Percentiles rank a stretch among this genome's conserved stretches.
Conservation (phyloP, 768 basidiomycete species). For the Arthromyces matolae region DNA sequence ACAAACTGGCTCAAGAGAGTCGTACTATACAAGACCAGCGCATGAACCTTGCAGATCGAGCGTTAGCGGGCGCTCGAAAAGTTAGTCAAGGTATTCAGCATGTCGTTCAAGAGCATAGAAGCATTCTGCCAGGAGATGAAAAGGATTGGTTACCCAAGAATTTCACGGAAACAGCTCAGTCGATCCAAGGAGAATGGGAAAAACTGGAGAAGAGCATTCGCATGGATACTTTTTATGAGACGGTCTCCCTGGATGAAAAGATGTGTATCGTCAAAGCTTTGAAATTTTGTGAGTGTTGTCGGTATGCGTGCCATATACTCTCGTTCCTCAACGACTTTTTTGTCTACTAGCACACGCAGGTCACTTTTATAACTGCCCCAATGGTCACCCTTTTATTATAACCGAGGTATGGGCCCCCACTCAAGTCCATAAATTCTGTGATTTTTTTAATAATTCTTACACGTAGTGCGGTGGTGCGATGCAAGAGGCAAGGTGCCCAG, state of each 20-base stretch:
- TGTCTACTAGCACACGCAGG: constrained; percentile 30
- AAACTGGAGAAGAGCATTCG: constrained; percentile 37
- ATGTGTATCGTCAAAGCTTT: constrained; percentile 47
- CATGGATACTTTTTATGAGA: constrained; percentile 43
- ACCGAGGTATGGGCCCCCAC: constrained; percentile 50
- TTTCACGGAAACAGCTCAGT: constrained; percentile 32
- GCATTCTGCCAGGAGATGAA: constrained; percentile 22
- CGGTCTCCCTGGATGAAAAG: constrained; percentile 52
- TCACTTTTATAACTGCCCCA: constrained; percentile 49
- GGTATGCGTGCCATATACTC: neutral
- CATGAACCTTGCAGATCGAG: constrained; percentile 20
- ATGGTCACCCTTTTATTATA: constrained; percentile 63
- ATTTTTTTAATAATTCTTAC: neutral
- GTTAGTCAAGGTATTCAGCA: constrained; percentile 9
- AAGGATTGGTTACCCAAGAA: constrained; percentile 41
- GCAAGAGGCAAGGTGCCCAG: constrained; percentile 45
- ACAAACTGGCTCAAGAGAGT: constrained; percentile 30
- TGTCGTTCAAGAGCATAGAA: constrained; percentile 17
- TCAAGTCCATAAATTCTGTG: no score
- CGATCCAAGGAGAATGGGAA: constrained; percentile 46
- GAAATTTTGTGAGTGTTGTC: constrained; percentile 38
- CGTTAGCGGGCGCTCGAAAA: constrained; percentile 6
- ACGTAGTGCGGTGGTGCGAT: constrained; percentile 57
- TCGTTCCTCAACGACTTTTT: neutral
- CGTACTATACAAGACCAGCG: constrained; percentile 22